Evolutionary conservation across 306 rosid genomes (phyloP).

Genomic region (apple (Malus domestica)): DNA sequence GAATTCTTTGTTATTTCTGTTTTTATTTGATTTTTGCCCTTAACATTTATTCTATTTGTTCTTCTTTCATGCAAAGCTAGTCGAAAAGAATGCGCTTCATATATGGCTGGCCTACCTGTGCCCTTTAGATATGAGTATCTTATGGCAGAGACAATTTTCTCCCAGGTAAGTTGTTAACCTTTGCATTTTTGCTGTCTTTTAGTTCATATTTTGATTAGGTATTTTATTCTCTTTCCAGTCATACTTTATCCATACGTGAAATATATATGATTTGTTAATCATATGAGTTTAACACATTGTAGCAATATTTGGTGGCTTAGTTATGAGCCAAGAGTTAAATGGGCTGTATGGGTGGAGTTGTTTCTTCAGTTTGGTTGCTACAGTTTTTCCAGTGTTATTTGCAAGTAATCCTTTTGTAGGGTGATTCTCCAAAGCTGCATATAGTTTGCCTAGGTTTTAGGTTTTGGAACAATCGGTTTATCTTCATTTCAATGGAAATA

Average conservation of each 20-base stretch:
- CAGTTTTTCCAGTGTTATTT: background rate
- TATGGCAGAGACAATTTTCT: conserved; percentile 99
- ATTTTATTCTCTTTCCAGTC: background rate
- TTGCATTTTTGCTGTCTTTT: background rate
- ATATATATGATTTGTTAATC: background rate
- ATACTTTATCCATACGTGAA: background rate
- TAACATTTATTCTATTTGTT: conserved; percentile 32
- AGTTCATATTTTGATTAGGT: background rate
- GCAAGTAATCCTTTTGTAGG: background rate
- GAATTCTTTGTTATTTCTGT: background rate
- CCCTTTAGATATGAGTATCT: conserved; percentile 93
- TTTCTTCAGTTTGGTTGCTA: background rate
- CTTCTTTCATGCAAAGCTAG: conserved; percentile 89
- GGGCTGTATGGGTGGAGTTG: background rate
- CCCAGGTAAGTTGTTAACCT: conserved; percentile 54
- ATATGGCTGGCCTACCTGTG: conserved; percentile 93
- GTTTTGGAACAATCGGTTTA: background rate
- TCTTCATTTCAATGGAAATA: background rate
- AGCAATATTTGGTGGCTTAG: background rate
- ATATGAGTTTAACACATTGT: background rate
- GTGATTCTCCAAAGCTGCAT: background rate
- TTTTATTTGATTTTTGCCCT: conserved; percentile 2
- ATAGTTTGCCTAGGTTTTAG: background rate
- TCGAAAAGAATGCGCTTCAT: conserved; percentile 98
- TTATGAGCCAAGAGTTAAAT: background rate